Percentiles rank a stretch among this genome's conserved stretches.
Evolutionary conservation across 169 alveolate species (phyloP).

Genomic region (Cryptosporidium viatorum): DNA sequence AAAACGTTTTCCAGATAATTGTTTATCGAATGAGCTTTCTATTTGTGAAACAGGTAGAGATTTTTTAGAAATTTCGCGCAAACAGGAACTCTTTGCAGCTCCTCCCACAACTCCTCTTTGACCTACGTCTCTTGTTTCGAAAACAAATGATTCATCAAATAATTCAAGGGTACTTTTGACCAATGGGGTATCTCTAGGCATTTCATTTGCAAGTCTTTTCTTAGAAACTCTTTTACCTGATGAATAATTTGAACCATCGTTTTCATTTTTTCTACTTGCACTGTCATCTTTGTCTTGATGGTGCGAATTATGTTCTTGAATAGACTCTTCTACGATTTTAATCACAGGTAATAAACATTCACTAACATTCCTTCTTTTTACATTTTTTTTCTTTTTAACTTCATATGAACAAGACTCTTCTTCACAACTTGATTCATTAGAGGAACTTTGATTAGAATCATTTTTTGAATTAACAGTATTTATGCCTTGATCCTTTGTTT

Average conservation of each 20-base stretch:
- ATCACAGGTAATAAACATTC: not conserved
- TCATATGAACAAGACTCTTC: not conserved
- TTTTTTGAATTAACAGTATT: not conserved
- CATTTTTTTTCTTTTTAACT: not conserved
- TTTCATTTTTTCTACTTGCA: not conserved
- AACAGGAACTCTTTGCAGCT: not conserved
- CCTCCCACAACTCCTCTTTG: not conserved
- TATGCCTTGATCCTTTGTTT: not conserved
- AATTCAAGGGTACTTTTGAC: not conserved
- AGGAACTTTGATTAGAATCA: no score
- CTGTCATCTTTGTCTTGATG: not conserved
- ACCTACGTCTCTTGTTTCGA: not conserved
- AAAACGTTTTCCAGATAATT: not conserved
- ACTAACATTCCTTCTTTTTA: not conserved
- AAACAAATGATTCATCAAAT: not conserved
- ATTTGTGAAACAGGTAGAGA: not conserved
- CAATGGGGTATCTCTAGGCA: not conserved
- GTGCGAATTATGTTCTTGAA: not conserved
- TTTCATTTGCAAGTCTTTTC: constrained; percentile 16
- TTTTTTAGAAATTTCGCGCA: not conserved
- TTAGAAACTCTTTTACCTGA: not conserved
- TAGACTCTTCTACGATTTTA: not conserved
- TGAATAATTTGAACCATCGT: not conserved
- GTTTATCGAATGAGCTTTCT: not conserved
- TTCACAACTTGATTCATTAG: not conserved